Conservation (phyloP, 2,329 filamentous ascomycete genomes). For the Fusarium tricinctum region DNA sequence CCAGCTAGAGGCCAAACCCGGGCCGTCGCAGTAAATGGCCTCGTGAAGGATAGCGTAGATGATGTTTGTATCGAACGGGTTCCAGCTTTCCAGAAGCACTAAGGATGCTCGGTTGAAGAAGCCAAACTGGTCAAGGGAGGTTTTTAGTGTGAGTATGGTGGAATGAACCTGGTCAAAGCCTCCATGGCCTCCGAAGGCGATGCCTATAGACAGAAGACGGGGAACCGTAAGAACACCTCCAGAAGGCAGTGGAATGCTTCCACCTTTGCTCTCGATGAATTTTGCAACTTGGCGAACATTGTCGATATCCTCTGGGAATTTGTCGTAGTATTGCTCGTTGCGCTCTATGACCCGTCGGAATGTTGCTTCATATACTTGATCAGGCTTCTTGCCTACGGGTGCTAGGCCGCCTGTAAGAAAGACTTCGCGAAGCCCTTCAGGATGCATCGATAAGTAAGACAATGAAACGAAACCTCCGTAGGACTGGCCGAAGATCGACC, state of each 20-base stretch:
- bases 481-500: slow-evolving; percentile 90
- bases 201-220: slow-evolving; percentile 82
- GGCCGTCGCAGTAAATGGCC: slow-evolving; percentile 83
- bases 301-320: slow-evolving; percentile 84
- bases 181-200: slow-evolving; percentile 83
- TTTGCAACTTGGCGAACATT: slow-evolving; percentile 75
- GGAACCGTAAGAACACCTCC: slow-evolving; percentile 80
- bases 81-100: slow-evolving; percentile 74
- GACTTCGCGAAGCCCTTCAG: slow-evolving; percentile 82
- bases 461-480: slow-evolving; percentile 91
- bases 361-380: slow-evolving; percentile 80
- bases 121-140: slow-evolving; percentile 82
- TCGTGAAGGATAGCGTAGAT: slow-evolving; percentile 92
- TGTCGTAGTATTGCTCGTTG: slow-evolving; percentile 84
- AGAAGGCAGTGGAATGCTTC: slow-evolving; percentile 72
- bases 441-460: slow-evolving; percentile 86
- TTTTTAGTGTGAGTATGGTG: slow-evolving; percentile 76
- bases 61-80: slow-evolving; percentile 80
- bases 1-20: slow-evolving; percentile 76
- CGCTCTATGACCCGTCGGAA: slow-evolving; percentile 78
- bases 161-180: slow-evolving; percentile 82
- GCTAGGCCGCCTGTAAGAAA: slow-evolving; percentile 89
- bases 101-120: slow-evolving; percentile 81
- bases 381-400: slow-evolving; percentile 77
- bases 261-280: slow-evolving; percentile 72